These are phyloP conservation scores for Zygosaccharomyces pseudobailii DNA, from an alignment of 1,139 yeast species.

Conservation along the genomic window DNA sequence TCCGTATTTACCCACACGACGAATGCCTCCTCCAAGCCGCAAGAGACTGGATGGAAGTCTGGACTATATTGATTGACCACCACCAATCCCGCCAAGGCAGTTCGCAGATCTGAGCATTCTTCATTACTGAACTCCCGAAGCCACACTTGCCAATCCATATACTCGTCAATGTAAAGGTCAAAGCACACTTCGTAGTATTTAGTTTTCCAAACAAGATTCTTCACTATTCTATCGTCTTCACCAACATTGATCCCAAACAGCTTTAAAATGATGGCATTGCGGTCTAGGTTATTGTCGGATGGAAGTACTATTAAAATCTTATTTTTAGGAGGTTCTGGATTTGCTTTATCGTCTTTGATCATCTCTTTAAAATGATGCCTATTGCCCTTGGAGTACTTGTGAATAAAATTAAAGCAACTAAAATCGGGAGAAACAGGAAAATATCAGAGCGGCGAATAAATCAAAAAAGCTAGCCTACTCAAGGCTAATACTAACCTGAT, in stretches of 20 bases:
- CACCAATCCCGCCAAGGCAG: slow-evolving; percentile 31
- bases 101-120: slow-evolving; percentile 28
- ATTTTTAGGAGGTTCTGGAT: slow-evolving; percentile 7
- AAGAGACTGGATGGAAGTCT: background rate
- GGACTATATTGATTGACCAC: slow-evolving; percentile 11
- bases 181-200: slow-evolving; percentile 29
- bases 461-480: background rate
- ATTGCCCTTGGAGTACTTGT: background rate
- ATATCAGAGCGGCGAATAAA: background rate
- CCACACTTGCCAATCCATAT: slow-evolving; percentile 27
- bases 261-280: slow-evolving; percentile 1
- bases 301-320: slow-evolving; percentile 14
- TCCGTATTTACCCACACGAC: slow-evolving; percentile 12
- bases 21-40: slow-evolving; percentile 9
- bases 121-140: slow-evolving; percentile 19
- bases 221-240: slow-evolving; percentile 15
- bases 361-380: background rate
- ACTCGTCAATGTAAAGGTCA: slow-evolving; percentile 34
- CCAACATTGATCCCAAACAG: slow-evolving; percentile 6
- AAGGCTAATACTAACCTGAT: background rate
- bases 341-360: background rate
- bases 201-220: slow-evolving; percentile 26
- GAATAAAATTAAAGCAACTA: background rate
- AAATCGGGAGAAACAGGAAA: background rate
- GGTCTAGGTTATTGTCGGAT: background rate